These are phyloP conservation scores for Irpex sp. DNA, from an alignment of 1,284 basidiomycete genomes.

Conservation along the genomic window DNA sequence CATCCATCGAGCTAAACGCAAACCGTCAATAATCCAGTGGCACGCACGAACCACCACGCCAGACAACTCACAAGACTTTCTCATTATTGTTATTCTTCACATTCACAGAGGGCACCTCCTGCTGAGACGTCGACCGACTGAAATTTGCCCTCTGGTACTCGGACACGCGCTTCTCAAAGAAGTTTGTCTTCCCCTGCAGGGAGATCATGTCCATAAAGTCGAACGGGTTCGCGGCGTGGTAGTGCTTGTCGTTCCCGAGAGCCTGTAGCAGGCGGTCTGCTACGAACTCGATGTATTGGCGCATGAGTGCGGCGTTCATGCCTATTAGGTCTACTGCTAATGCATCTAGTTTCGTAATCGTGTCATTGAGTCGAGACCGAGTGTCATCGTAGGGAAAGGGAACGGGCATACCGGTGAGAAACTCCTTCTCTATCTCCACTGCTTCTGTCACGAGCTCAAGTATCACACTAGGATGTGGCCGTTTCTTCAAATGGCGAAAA, in stretches of 20 bases:
- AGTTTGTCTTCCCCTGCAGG: constrained; percentile 81
- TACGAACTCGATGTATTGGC: constrained; percentile 96
- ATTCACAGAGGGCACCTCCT: background rate
- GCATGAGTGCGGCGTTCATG: constrained; percentile 86
- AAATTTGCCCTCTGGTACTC: constrained; percentile 63
- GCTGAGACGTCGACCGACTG: constrained; percentile 25
- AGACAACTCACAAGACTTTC: constrained; percentile 31
- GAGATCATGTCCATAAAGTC: constrained; percentile 97
- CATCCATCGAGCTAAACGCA: constrained; percentile 31
- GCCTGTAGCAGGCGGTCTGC: constrained; percentile 89
- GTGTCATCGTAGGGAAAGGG: background rate
- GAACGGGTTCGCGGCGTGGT: constrained; percentile 76
- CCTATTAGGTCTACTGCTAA: constrained; percentile 73
- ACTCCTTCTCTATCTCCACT: constrained; percentile 66
- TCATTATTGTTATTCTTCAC: constrained; percentile 4
- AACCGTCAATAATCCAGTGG: background rate
- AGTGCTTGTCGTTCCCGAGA: constrained; percentile 81
- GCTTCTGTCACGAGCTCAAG: constrained; percentile 64
- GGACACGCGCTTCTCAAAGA: constrained; percentile 87
- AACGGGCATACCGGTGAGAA: constrained; percentile 45
- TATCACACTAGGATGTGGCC: constrained; percentile 82
- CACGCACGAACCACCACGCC: too few species aligned
- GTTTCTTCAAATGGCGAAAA: constrained; percentile 80
- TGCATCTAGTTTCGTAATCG: constrained; percentile 44
- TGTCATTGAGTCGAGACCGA: background rate